Evolutionary conservation across 495 filamentous ascomycete genomes (phyloP).

Genomic region (Penicillium herquei): DNA sequence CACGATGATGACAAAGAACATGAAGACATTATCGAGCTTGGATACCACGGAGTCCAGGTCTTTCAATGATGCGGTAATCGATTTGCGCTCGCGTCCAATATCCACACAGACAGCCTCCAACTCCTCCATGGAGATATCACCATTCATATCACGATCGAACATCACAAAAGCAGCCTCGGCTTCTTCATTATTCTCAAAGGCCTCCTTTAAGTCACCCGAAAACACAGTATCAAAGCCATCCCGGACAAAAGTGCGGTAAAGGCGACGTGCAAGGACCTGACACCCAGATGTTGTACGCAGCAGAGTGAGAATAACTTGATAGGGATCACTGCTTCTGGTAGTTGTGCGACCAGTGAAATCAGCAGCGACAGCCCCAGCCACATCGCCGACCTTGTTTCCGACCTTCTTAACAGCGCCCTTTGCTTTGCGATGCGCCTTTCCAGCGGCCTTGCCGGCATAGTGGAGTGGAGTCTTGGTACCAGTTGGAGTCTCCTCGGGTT

Average conservation of each 20-base stretch:
- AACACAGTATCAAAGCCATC: conserved; percentile 72
- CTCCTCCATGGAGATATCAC: conserved; percentile 95
- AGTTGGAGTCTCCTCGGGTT: conserved; percentile 30
- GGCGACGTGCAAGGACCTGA: conserved; percentile 82
- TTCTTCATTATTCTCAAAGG: conserved; percentile 83
- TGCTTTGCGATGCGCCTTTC: conserved; percentile 65
- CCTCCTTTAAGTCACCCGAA: conserved; percentile 72
- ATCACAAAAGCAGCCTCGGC: conserved; percentile 88
- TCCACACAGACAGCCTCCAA: conserved; percentile 91
- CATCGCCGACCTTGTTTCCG: conserved; percentile 81
- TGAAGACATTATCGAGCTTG: conserved; percentile 83
- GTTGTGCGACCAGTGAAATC: conserved; percentile 85
- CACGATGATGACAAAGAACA: conserved; percentile 79
- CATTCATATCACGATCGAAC: conserved; percentile 97
- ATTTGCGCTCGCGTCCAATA: conserved; percentile 91
- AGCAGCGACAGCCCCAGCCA: conserved; percentile 86
- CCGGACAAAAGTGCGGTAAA: conserved; percentile 87
- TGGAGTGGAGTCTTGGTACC: conserved; percentile 73
- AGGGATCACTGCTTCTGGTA: conserved; percentile 73
- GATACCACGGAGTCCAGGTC: conserved; percentile 94
- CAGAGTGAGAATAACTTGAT: conserved; percentile 76
- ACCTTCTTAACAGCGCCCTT: conserved; percentile 72
- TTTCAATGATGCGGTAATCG: conserved; percentile 90
- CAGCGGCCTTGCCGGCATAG: conserved; percentile 63
- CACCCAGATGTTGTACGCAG: conserved; percentile 69